Base-by-base conservation (phyloP, 2,329 filamentous ascomycete genomes). In the Macrophomina phaseolina region DNA sequence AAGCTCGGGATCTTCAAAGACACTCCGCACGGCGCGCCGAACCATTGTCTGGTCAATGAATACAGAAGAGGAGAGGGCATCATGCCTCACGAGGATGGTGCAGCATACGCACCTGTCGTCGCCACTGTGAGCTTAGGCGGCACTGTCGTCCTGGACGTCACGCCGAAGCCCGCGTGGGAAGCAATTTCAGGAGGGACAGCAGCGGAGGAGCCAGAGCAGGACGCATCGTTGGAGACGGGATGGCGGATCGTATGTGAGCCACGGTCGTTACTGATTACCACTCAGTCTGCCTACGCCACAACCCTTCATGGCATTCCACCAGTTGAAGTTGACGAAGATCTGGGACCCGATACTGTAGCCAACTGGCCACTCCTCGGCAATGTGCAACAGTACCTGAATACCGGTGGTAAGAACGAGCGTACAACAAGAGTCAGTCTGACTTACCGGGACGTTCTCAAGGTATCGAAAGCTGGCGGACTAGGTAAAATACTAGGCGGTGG, bases 31-130 rank as follows among this genome's bases (percentile, higher is more conserved):
- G 73, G 82, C 18, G 84, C 82, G 4, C 92, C 94, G 2, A 99
- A 98, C 73, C 95, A 98, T 79, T 92, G 97, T 53, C 84, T 98
- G 45, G 89, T 98, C 72, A 99, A 99, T 75, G 94, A 97, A 77
- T 99, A 98, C 77, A 84, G 85, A 1, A 88, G 92, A 0, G 92
- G 92, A 1, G 87, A 97, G 69, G 94, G 94, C n/a, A 98, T 98
- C 71, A 97, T 97, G 92, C 90, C 94, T 55, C 94, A 98, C 77
- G 95, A 97, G 83, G 94, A 99, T 77, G 95, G 94, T 1, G 81
- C 86, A 8, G 92, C 94, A 9, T 99, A 99, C 76, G 86, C 91
- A 75, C 91, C 91, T 1, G 88, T 96, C 14, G 94, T 97, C 12
- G 95, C 93, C 70, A 98, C 95, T 1, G 90, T 98, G 69, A 97